Conservation (phyloP, 2,329 filamentous ascomycete species). For the Capronia coronata region DNA sequence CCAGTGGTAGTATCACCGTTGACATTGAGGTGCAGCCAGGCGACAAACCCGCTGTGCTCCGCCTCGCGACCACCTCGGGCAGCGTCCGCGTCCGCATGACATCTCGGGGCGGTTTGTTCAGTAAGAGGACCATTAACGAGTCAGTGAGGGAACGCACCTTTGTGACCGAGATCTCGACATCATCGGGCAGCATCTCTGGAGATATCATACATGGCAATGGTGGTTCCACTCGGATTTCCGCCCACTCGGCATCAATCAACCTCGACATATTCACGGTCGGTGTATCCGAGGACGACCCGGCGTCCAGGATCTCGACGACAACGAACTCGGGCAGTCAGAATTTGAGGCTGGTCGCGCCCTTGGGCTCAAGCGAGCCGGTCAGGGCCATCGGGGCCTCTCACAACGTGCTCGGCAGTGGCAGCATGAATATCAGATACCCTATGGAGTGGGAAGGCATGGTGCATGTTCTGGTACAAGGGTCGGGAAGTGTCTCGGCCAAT, state of each 20-base stretch:
- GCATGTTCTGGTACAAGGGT: constrained; percentile 19
- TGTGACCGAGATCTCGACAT: constrained; percentile 30
- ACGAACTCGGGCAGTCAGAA: constrained; percentile 16
- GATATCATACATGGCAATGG: constrained; percentile 44
- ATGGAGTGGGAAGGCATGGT: constrained; percentile 32
- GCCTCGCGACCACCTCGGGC: constrained; percentile 29
- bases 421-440: constrained; percentile 30
- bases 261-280: constrained; percentile 39
- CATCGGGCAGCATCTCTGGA: constrained; percentile 32
- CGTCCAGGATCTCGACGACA: constrained; percentile 14
- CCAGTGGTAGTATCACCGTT: constrained; percentile 31
- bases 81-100: constrained; percentile 28
- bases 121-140: constrained; percentile 6
- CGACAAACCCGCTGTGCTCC: constrained; percentile 31
- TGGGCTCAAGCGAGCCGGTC: constrained; percentile 14
- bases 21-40: constrained; percentile 33
- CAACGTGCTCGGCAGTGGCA: constrained; percentile 24
- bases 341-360: constrained; percentile 9
- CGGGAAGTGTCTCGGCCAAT: constrained; percentile 23
- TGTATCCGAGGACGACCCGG: constrained; percentile 15
- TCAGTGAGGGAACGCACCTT: constrained; percentile 8
- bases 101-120: constrained; percentile 22
- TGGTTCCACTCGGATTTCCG: constrained; percentile 40
- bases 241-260: constrained; percentile 44
- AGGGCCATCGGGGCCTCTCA: constrained; percentile 25